Evolutionary conservation across 2,329 filamentous ascomycete genomes (phyloP).

Genomic region (Metarhizium anisopliae): DNA sequence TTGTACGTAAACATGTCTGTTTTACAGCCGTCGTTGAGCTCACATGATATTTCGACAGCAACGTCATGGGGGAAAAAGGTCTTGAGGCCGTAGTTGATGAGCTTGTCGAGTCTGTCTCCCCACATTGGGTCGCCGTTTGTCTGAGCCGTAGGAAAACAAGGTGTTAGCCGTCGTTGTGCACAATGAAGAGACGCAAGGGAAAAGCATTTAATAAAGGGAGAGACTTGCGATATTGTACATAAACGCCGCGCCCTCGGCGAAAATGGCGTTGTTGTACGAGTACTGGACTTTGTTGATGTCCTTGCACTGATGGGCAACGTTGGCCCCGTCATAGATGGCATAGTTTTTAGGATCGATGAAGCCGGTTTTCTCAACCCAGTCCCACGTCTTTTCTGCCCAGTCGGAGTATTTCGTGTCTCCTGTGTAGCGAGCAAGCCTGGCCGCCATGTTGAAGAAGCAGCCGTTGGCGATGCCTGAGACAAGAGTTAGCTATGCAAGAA

Average conservation of each 20-base stretch:
- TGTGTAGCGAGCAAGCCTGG: neutral
- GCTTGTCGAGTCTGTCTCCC: slow-evolving; percentile 43
- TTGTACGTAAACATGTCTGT: slow-evolving; percentile 57
- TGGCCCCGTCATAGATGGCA: slow-evolving; percentile 55
- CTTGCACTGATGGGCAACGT: slow-evolving; percentile 49
- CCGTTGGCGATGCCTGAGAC: slow-evolving; percentile 19
- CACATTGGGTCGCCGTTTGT: slow-evolving; percentile 46
- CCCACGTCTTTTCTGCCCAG: slow-evolving; percentile 47
- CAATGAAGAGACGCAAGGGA: too few relatives aligned
- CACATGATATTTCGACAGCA: slow-evolving; percentile 60
- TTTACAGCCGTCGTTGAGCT: slow-evolving; percentile 39
- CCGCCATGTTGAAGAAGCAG: neutral
- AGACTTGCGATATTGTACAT: slow-evolving; percentile 54
- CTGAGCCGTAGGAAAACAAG: slow-evolving; percentile 15
- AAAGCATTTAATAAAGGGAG: neutral
- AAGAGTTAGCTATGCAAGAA: too few relatives aligned
- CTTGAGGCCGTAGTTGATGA: slow-evolving; percentile 40
- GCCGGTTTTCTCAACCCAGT: slow-evolving; percentile 46
- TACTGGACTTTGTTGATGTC: slow-evolving; percentile 53
- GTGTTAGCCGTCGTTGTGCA: neutral
- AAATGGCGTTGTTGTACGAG: slow-evolving; percentile 55
- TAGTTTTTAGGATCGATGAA: slow-evolving; percentile 52
- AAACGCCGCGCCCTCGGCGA: slow-evolving; percentile 53
- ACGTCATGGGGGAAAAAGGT: slow-evolving; percentile 48
- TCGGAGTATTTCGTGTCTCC: neutral